Conservation (phyloP, 306 rosid species). For the Rosa multiflora region DNA sequence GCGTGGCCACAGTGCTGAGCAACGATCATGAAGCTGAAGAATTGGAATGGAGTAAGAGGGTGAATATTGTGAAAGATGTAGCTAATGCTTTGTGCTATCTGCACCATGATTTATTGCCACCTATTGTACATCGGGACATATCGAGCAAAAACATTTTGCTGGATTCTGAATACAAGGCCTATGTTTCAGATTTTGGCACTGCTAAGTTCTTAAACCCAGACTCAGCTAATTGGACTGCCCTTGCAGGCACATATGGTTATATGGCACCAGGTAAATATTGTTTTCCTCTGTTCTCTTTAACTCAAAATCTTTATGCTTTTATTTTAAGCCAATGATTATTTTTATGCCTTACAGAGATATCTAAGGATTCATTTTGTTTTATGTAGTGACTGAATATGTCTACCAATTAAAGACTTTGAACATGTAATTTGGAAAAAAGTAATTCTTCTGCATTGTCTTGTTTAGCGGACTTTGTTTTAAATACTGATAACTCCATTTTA, state of each 20-base stretch:
- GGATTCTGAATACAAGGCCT: not conserved
- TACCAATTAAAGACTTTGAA: too few relatives aligned
- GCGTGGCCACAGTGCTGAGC: not conserved
- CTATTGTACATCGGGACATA: not conserved
- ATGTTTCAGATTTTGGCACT: not conserved
- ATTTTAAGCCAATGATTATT: too few relatives aligned
- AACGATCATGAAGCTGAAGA: not conserved
- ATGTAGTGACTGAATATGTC: too few relatives aligned
- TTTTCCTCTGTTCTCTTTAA: not conserved
- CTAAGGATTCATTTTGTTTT: too few relatives aligned
- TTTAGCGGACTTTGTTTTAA: too few relatives aligned
- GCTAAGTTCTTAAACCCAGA: not conserved
- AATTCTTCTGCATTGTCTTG: too few relatives aligned
- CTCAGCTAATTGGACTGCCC: not conserved
- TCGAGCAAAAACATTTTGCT: not conserved
- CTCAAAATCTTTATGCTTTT: not conserved
- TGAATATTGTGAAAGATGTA: not conserved
- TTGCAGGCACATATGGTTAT: conserved; percentile 9
- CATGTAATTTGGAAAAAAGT: too few relatives aligned
- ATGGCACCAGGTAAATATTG: conserved; percentile 6
- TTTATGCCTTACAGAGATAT: too few relatives aligned
- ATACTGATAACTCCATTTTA: too few relatives aligned
- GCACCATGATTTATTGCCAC: conserved; percentile 5
- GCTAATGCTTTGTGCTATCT: not conserved
- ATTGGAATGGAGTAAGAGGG: not conserved